These are phyloP conservation scores for Lactarius vividus DNA, from an alignment of 768 basidiomycete species.

Conservation along the genomic window DNA sequence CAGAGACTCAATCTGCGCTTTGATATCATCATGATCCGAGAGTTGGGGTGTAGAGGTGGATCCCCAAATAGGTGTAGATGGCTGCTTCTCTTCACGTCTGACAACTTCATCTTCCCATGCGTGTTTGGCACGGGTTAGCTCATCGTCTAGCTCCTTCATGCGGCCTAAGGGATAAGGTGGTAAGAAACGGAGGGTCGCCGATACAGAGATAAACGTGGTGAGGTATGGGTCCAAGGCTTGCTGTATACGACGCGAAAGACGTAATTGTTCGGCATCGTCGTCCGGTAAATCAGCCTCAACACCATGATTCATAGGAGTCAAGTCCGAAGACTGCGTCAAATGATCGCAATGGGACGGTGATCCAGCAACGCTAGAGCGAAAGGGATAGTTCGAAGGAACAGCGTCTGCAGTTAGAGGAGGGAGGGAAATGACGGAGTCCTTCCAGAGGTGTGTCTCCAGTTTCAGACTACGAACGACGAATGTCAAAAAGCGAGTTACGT, in stretches of 20 bases:
- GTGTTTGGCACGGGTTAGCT: constrained; percentile 63
- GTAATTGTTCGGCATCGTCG: constrained; percentile 68
- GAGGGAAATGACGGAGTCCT: constrained; percentile 77
- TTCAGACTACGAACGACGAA: constrained; percentile 93
- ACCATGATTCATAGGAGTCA: not conserved
- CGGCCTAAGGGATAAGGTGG: constrained; percentile 84
- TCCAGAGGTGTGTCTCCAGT: constrained; percentile 92
- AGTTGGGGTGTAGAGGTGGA: constrained; percentile 25
- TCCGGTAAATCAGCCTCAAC: constrained; percentile 45
- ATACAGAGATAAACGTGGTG: constrained; percentile 88
- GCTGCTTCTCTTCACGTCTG: constrained; percentile 65
- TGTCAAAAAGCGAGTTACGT: constrained; percentile 86
- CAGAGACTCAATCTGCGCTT: constrained; percentile 62
- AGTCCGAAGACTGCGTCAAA: not conserved
- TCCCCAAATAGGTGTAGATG: constrained; percentile 24
- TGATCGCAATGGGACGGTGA: constrained; percentile 4
- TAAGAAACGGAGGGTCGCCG: constrained; percentile 86
- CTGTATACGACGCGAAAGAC: constrained; percentile 74
- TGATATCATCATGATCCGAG: constrained; percentile 47
- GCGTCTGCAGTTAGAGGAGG: constrained; percentile 67
- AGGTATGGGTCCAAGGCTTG: constrained; percentile 80
- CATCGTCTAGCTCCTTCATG: constrained; percentile 87
- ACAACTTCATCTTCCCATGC: constrained; percentile 89
- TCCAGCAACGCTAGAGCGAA: constrained; percentile 5
- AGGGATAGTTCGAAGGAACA: constrained; percentile 44